These are phyloP conservation scores for Aspergillus coremiiformis DNA, from an alignment of 495 filamentous ascomycete species.

Conservation along the genomic window DNA sequence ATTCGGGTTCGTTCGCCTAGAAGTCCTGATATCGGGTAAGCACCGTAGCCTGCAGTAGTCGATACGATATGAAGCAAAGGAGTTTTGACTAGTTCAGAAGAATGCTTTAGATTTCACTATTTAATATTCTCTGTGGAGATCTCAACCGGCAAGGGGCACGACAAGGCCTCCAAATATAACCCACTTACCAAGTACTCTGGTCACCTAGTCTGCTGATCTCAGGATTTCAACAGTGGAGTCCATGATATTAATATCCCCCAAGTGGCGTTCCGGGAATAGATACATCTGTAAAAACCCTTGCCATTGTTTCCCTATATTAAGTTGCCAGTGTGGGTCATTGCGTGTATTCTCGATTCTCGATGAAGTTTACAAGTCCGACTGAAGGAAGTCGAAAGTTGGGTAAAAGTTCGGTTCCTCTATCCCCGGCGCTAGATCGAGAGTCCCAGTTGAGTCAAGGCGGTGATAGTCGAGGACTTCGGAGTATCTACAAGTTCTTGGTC, in stretches of 20 bases:
- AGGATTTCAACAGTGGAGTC: neutral
- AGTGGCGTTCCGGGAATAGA: neutral
- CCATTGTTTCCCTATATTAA: neutral
- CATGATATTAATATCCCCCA: neutral
- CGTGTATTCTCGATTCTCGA: neutral
- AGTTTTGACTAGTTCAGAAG: neutral
- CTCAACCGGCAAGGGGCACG: neutral
- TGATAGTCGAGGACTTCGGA: constrained; percentile 98
- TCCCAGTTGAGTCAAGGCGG: constrained; percentile 52
- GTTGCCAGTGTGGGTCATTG: neutral
- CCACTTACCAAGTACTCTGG: neutral
- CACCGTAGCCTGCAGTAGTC: neutral
- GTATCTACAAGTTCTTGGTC: constrained; percentile 58
- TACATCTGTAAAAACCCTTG: neutral
- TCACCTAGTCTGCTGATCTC: neutral
- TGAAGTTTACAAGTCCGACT: neutral
- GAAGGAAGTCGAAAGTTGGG: neutral
- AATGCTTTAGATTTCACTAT: neutral
- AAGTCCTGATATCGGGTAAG: neutral
- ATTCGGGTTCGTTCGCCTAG: neutral
- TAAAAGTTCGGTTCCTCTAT: neutral
- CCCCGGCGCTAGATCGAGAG: neutral
- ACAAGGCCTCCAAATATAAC: neutral
- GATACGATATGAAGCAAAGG: neutral
- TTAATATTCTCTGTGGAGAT: neutral